These are phyloP conservation scores for Aspergillus carlsbadensis DNA, from an alignment of 495 filamentous ascomycete species.

Conservation along the genomic window DNA sequence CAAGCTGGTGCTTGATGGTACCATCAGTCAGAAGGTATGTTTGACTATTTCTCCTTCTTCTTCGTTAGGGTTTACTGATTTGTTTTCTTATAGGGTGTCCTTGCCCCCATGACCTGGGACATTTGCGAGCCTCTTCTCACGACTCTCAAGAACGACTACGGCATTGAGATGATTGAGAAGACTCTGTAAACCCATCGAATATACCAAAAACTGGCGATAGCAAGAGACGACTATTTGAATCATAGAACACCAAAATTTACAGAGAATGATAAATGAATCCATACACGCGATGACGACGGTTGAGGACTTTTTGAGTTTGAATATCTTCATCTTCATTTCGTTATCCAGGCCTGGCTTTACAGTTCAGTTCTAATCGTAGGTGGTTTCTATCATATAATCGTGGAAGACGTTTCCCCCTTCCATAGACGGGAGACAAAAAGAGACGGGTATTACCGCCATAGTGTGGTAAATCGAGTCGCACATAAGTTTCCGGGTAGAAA, in stretches of 20 bases:
- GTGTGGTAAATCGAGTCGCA: background rate
- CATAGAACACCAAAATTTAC: background rate
- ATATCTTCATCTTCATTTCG: background rate
- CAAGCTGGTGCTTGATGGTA: slow-evolving; percentile 81
- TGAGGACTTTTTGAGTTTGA: background rate
- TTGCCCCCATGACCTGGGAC: slow-evolving; percentile 76
- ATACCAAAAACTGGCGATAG: no score
- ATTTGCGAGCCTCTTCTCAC: slow-evolving; percentile 67
- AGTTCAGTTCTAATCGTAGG: slow-evolving; percentile 19
- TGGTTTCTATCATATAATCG: slow-evolving; percentile 26
- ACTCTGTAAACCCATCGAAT: slow-evolving; percentile 30
- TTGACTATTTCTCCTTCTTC: background rate
- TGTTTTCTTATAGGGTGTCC: slow-evolving; percentile 49
- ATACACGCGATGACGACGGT: background rate
- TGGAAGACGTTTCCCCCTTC: slow-evolving; percentile 17
- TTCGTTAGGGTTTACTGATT: background rate
- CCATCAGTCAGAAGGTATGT: slow-evolving; percentile 61
- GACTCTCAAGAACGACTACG: slow-evolving; percentile 66
- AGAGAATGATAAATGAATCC: slow-evolving; percentile 5
- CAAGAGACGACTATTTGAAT: slow-evolving; percentile 8
- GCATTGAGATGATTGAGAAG: slow-evolving; percentile 46
- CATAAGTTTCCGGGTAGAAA: background rate
- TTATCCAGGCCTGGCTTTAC: slow-evolving; percentile 17
- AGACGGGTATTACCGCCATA: slow-evolving; percentile 1
- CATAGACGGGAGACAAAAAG: background rate